A percentile compares a stretch with the other conserved stretches of the same genome.
Evolutionary conservation across 768 basidiomycete species (phyloP).

Genomic region (Hortiboletus campestris): DNA sequence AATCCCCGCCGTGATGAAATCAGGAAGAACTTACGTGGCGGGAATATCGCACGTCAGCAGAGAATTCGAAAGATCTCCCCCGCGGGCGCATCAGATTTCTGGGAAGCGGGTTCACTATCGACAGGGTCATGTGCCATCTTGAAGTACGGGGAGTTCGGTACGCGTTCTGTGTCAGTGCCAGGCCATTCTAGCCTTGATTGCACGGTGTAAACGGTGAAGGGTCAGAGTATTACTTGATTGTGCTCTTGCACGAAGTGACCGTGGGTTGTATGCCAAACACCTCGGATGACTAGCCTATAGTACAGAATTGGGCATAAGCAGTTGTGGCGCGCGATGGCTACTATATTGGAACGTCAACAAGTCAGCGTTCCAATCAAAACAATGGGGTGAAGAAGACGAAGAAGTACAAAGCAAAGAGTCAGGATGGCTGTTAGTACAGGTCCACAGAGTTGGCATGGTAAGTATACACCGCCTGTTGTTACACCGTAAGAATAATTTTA

Average conservation of each 20-base stretch:
- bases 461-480: slow-evolving; percentile 14
- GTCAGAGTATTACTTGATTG: background rate
- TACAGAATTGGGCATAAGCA: slow-evolving; percentile 1
- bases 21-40: background rate
- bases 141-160: background rate
- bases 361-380: slow-evolving; percentile 17
- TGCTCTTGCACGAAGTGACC: background rate
- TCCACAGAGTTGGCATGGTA: background rate
- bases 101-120: background rate
- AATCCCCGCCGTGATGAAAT: background rate
- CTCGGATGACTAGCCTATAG: slow-evolving; percentile 4
- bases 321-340: slow-evolving; percentile 5
- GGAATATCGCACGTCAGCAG: background rate
- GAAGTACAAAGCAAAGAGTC: background rate
- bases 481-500: slow-evolving; percentile 10
- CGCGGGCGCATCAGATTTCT: slow-evolving; percentile 5
- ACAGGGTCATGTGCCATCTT: background rate
- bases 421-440: slow-evolving; percentile 15
- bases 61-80: background rate
- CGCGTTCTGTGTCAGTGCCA: background rate
- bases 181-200: slow-evolving; percentile 1
- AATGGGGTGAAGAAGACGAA: slow-evolving; percentile 1
- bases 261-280: slow-evolving; percentile 1
- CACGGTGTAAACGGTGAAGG: background rate
- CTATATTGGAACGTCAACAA: slow-evolving; percentile 5